phyloP scores from a whole-genome alignment of 495 filamentous ascomycete genomes.

The Chaetomidium leptoderma region DNA sequence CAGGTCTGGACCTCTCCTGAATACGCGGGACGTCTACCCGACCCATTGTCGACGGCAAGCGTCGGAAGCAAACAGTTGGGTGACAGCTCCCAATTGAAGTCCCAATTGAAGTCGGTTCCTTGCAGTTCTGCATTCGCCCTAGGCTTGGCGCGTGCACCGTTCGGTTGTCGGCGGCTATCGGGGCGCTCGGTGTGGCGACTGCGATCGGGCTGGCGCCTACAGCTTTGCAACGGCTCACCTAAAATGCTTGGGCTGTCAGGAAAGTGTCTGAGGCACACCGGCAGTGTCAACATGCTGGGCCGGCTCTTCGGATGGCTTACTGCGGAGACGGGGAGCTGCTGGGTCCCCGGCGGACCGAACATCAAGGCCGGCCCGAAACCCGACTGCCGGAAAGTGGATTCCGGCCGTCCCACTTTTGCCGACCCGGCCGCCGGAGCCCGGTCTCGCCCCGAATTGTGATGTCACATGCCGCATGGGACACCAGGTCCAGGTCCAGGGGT shows the following conservation, averaged over 20 bases:
- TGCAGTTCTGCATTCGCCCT: neutral
- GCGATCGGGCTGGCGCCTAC: neutral
- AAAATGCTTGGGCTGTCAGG: neutral
- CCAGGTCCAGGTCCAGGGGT: neutral
- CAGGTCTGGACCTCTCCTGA: too few relatives aligned
- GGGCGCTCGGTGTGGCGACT: neutral
- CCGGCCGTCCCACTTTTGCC: conserved; percentile 15
- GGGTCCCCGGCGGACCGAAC: neutral
- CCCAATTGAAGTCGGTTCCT: neutral
- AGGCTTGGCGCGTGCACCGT: neutral
- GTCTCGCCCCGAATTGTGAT: conserved; percentile 13
- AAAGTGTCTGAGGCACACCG: neutral
- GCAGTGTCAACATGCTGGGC: neutral
- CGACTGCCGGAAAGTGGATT: conserved; percentile 14
- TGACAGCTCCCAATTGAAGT: neutral
- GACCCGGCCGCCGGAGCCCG: conserved; percentile 15
- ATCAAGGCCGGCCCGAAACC: neutral
- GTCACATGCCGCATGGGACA: conserved; percentile 6
- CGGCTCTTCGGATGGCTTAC: neutral
- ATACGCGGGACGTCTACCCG: neutral
- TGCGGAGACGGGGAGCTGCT: neutral
- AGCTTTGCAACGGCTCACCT: neutral
- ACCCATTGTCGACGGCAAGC: neutral
- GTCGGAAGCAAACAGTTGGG: conserved; percentile 9
- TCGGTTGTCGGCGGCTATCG: conserved; percentile 27